A percentile compares a stretch with the other conserved stretches of the same genome.
phyloP scores from a whole-genome alignment of 495 filamentous ascomycete genomes.

The Aspergillus baeticus region DNA sequence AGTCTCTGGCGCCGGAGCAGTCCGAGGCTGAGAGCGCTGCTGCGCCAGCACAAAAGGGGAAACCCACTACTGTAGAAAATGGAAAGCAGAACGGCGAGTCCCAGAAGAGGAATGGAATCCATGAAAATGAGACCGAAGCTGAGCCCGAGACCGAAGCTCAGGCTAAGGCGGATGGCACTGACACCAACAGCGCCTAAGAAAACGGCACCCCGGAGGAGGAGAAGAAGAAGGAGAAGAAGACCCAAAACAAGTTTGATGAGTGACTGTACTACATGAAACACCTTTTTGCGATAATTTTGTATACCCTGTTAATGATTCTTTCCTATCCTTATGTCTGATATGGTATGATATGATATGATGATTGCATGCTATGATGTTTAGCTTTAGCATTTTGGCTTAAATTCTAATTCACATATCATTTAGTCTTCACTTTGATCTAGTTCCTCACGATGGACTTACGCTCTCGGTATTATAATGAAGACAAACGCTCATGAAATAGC shows the following conservation, averaged over 20 bases:
- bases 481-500: no score
- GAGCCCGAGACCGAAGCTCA: neutral
- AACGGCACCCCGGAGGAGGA: neutral
- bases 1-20: slow-evolving; percentile 10
- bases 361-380: neutral
- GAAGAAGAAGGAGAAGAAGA: neutral
- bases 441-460: no score
- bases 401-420: no score
- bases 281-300: neutral
- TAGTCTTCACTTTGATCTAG: no score
- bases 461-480: no score
- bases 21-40: slow-evolving; percentile 6
- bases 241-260: slow-evolving; percentile 11
- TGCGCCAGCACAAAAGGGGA: no score
- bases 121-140: neutral
- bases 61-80: slow-evolving; percentile 20
- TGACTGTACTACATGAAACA: neutral
- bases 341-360: no score
- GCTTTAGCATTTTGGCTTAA: no score
- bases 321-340: neutral
- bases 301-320: slow-evolving; percentile 13
- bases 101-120: neutral
- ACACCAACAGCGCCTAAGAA: neutral
- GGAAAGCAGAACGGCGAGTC: slow-evolving; percentile 6
- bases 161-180: neutral